Evolutionary conservation across 2,329 filamentous ascomycete genomes (phyloP), one percentile per base, ranked within the genome.

Genomic region (Exophiala sp.): DNA sequence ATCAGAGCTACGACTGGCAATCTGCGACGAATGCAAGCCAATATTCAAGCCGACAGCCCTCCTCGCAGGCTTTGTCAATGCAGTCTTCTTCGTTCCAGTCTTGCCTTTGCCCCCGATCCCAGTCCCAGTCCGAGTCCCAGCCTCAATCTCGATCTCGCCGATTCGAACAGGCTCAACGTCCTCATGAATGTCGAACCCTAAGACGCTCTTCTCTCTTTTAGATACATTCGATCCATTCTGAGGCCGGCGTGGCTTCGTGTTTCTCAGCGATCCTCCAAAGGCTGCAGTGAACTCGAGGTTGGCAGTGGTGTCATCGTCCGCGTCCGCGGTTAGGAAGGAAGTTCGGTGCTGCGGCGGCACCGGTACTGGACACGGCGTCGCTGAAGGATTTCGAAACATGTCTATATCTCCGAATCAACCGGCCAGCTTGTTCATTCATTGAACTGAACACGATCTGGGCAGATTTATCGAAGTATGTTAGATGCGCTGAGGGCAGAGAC

Each of bases 271-370:
- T 14, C 59, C 53, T 42, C 57, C 61, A 43, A 72, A 63, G 39
- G 69, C 68, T 10, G 65, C 67, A 2, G 69, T 72, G 52, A 68
- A 72, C 6, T 73, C 68, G 18, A 72, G 58, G 14, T 66, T 64
- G 3, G 53, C 62, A 0, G 70, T 72, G 13, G 65, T 59, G n/a
- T 70, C 68, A 9, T 61, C 57, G 27, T 56, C 53, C n/a, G n/a
- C n/a, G 10, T 35, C 46, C 8, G 19, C 19, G 38, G 27, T 49
- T 18, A 41, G 23, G 11, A 39, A 18, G 29, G 43, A 37, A 30
- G 37, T 16, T 18, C 34, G 34, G 7, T 24, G 19, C n/a, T 7
- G 45, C 5, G 11, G 18, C 18, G 4, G 18, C 18, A 16, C 19
- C 7, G 46, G 22, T 9, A 53, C n/a, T 2, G 55, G 55, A 35